These are phyloP conservation scores for Ananas comosus DNA, from an alignment of 176 grass and related monocot genomes.

Conservation along the genomic window DNA sequence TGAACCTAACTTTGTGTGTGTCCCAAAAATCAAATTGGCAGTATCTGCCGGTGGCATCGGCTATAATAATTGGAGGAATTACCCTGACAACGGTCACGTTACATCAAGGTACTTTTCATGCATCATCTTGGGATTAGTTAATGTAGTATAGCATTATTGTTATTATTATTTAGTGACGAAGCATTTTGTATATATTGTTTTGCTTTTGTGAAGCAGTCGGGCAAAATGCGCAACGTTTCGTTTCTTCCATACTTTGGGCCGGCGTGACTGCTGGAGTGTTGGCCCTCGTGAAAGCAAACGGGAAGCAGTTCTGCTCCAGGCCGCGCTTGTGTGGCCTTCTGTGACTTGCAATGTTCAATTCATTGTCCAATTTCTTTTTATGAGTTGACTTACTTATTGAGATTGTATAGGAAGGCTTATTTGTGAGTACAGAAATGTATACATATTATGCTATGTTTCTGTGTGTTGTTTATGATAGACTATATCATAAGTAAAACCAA, in stretches of 20 bases:
- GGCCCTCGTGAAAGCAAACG: slow-evolving; percentile 89
- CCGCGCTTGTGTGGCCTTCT: slow-evolving; percentile 72
- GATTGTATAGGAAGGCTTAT: no score
- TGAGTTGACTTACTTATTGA: no score
- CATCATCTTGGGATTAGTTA: not conserved
- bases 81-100: slow-evolving; percentile 75
- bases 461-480: no score
- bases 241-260: slow-evolving; percentile 50
- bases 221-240: slow-evolving; percentile 42
- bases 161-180: not conserved
- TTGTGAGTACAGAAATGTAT: no score
- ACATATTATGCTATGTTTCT: no score
- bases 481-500: no score
- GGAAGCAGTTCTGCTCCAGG: slow-evolving; percentile 86
- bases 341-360: slow-evolving; percentile 11
- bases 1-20: not conserved
- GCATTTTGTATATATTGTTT: not conserved
- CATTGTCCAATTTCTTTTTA: no score
- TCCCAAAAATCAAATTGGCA: slow-evolving; percentile 17
- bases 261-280: slow-evolving; percentile 73
- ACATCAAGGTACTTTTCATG: slow-evolving; percentile 56
- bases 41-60: slow-evolving; percentile 85
- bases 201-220: slow-evolving; percentile 32
- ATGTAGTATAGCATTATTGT: not conserved
- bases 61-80: slow-evolving; percentile 78